Evolutionary conservation across 805 yeast genomes (phyloP), one percentile per base, ranked within the genome.

Genomic region (Candida anglica): DNA sequence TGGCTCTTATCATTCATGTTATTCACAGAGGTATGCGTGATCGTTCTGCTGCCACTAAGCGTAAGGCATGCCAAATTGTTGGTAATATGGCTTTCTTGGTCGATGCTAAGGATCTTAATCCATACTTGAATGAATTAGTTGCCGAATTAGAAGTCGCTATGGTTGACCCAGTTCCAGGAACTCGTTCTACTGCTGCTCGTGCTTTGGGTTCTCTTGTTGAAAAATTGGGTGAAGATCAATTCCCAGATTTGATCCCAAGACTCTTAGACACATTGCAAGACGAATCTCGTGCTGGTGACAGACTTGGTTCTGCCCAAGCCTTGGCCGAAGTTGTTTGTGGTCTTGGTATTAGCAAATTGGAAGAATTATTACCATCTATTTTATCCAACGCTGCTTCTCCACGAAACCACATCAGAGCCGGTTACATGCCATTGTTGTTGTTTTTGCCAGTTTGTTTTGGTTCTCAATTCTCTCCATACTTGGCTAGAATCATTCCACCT

Each of bases 1-100:
- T 93, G 50, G 98, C 99, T 0, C 72, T 93, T 48, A 87, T 93
- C 36, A 86, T 89, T 41, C 96, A 89, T 53, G 96, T 93, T 33
- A 82, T 93, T 30, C 93, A 87, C 55, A 78, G 98, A 58, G 99
- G 98, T 64, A 79, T 93, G 85, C 78, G 75, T 33, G 98, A 91
- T 46, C 71, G 98, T 51, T 84, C 95, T n/a, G 97, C 98, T 0
- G 71, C 79, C 27, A 86, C 93, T 4, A 93, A 91, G 67, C 78
- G 85, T 56, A 87, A 87, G 58, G 91, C 98, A 0, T 89, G 98
- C 59, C 97, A 93, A 61, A 91, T 93, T 68, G 97, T 93, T 19
- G 99, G 99, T 42, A 93, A 93, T 53, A 93, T 93, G 98, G 88
- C 98, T 2, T 87, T 93, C 55, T 70, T 93, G 49, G 96, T 95